Base-by-base conservation (phyloP, 2,329 filamentous ascomycete species). In the Diplodia seriata region DNA sequence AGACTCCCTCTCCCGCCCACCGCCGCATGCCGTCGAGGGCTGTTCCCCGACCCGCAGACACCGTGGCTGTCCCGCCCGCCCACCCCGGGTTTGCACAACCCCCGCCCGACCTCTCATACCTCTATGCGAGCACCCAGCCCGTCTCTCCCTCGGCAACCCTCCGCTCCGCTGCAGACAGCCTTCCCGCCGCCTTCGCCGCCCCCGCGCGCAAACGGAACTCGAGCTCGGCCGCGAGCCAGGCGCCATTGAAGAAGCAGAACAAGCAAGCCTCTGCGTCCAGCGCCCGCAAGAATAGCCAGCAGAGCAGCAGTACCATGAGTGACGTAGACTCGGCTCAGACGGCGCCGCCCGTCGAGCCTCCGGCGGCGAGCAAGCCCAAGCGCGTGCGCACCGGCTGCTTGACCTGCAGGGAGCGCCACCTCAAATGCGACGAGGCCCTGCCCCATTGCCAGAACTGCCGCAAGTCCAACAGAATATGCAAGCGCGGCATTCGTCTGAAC, bases 361-460 rank as follows among this genome's bases (percentile, higher is more conserved):
- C 71, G 31, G 72, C 75, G 9, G 75, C 78, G 29, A 79, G 75
- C 70, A 94, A 94, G 78, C 89, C 92, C n/a, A 94, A 90, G 80
- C 86, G 94, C 71, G 93, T 96, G 20, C 89, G 94, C 56, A 97
- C 94, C 3, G 94, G 94, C 47, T 97, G 94, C 77, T 81, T 97
- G 71, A 97, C 94, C 2, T 97, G 94, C 79, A 86, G 94, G 72
- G 91, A 97, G 78, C 85, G 93, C 56, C 94, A 97, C 82, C 83
- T 97, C 63, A 97, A 97, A 79, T 97, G 94, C 78, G 94, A 97
- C 75, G 93, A 97, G 78, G 89, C 84, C 5, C 75, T 84, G 69
- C 87, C 87, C 11, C 81, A 82, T 67, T 90, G 87, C 75, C 84
- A 91, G 73, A 97, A 97, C 75, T 97, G 94, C 80, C 87, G 88